These are phyloP conservation scores for Acacia pycnantha DNA, from an alignment of 331 rosid species.

Conservation along the genomic window DNA sequence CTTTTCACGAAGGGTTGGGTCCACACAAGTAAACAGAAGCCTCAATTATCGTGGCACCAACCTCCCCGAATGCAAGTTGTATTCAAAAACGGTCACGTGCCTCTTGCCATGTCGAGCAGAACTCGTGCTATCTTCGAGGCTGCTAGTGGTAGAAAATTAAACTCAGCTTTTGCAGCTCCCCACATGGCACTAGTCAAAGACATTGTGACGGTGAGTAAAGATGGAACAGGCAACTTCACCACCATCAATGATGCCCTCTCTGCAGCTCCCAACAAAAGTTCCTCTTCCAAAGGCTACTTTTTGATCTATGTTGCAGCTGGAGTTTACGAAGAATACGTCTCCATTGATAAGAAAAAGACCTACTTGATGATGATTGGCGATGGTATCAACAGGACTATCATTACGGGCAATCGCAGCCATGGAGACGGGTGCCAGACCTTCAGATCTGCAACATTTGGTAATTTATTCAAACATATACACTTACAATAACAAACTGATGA, in stretches of 20 bases:
- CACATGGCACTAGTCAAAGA: slow-evolving; percentile 43
- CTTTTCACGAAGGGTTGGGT: slow-evolving; percentile 73
- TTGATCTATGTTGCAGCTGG: slow-evolving; percentile 63
- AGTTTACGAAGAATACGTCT: slow-evolving; percentile 63
- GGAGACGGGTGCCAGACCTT: slow-evolving; percentile 66
- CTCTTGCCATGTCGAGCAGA: slow-evolving; percentile 57
- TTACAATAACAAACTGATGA: background rate
- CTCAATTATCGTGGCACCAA: background rate
- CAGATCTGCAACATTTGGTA: slow-evolving; percentile 74
- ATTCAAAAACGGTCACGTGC: slow-evolving; percentile 55
- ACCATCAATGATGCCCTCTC: slow-evolving; percentile 66
- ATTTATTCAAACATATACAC: background rate
- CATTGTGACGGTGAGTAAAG: slow-evolving; percentile 56
- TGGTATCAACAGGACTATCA: slow-evolving; percentile 59
- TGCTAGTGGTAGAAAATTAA: slow-evolving; percentile 52
- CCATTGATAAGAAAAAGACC: slow-evolving; percentile 48
- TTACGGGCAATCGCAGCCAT: slow-evolving; percentile 64
- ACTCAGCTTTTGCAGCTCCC: background rate
- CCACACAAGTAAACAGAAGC: slow-evolving; percentile 37
- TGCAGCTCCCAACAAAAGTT: slow-evolving; percentile 65
- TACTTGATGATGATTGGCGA: slow-evolving; percentile 73
- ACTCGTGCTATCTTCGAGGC: slow-evolving; percentile 54
- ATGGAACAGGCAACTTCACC: slow-evolving; percentile 72
- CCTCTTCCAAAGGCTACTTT: slow-evolving; percentile 44
- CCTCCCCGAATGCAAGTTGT: slow-evolving; percentile 29